Conservation (phyloP, 441 rosid species). For the Corymbia citriodora region DNA sequence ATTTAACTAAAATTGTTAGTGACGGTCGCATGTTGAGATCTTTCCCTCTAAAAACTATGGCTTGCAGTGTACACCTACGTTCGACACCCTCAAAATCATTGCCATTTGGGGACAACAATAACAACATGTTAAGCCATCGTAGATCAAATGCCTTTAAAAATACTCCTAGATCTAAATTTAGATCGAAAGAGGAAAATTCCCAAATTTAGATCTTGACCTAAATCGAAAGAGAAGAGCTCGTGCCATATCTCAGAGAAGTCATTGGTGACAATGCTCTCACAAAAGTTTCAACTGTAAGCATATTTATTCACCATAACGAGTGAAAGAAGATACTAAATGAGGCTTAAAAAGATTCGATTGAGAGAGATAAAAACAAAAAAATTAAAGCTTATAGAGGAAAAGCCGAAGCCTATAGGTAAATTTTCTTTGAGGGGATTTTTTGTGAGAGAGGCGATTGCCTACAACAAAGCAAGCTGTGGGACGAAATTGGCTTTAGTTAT, state of each 20-base stretch:
- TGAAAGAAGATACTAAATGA: neutral
- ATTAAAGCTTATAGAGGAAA: neutral
- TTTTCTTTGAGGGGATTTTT: neutral
- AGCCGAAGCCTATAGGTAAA: neutral
- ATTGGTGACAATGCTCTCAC: neutral
- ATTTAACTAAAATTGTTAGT: accelerated
- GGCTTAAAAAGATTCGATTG: neutral
- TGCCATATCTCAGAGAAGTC: neutral
- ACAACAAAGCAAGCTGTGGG: neutral
- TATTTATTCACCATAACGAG: neutral
- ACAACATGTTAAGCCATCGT: neutral
- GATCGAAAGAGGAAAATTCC: neutral
- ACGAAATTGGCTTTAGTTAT: neutral
- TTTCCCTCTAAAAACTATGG: neutral
- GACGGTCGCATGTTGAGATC: neutral
- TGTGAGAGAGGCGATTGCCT: neutral
- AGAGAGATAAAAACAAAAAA: neutral
- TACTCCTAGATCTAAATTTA: neutral
- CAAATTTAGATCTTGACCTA: neutral
- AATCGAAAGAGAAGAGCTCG: neutral
- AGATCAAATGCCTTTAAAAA: neutral
- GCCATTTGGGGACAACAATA: neutral
- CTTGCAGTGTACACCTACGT: accelerated
- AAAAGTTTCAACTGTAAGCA: too few species aligned
- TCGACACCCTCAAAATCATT: neutral